Evolutionary conservation across 2,329 filamentous ascomycete species (phyloP).

Genomic region (Fusarium solani-melongenae): DNA sequence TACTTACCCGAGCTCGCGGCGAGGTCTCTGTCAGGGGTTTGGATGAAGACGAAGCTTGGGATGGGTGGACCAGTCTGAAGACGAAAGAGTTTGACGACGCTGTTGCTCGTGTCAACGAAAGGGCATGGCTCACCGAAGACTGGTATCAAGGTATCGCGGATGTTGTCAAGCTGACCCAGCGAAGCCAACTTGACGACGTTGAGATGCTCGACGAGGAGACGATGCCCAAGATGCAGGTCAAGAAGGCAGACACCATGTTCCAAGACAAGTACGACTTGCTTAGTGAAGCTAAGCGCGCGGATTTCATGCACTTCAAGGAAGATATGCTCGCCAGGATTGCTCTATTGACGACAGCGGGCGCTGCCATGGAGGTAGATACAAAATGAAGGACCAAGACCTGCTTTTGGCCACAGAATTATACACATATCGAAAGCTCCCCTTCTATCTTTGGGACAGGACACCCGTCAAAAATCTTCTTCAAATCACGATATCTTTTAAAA

Average conservation of each 20-base stretch:
- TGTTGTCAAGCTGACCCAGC: slow-evolving; percentile 53
- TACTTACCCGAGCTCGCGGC: slow-evolving; percentile 54
- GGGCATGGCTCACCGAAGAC: slow-evolving; percentile 68
- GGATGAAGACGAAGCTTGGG: slow-evolving; percentile 63
- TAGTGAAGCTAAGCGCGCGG: slow-evolving; percentile 69
- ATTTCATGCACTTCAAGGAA: slow-evolving; percentile 74
- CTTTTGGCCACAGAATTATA: slow-evolving; percentile 40
- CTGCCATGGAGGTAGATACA: slow-evolving; percentile 51
- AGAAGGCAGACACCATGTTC: slow-evolving; percentile 76
- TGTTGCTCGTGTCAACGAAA: slow-evolving; percentile 66
- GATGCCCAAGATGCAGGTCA: slow-evolving; percentile 52
- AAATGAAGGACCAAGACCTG: slow-evolving; percentile 39
- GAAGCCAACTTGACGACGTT: slow-evolving; percentile 49
- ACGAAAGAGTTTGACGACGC: slow-evolving; percentile 70
- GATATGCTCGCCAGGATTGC: slow-evolving; percentile 67
- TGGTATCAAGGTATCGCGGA: slow-evolving; percentile 73
- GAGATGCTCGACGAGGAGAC: slow-evolving; percentile 50
- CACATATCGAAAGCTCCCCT: slow-evolving; percentile 29
- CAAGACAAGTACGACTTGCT: slow-evolving; percentile 80
- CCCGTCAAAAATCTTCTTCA: slow-evolving; percentile 9
- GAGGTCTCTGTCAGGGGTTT: slow-evolving; percentile 52
- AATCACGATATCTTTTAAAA: slow-evolving; percentile 15
- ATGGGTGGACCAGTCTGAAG: slow-evolving; percentile 62
- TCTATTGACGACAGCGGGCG: slow-evolving; percentile 48
- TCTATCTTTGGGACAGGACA: slow-evolving; percentile 24